Percentiles rank a stretch among this genome's conserved stretches.
Evolutionary conservation across 129 eudicot species (phyloP).

Genomic region (Oenanthe sinensis): DNA sequence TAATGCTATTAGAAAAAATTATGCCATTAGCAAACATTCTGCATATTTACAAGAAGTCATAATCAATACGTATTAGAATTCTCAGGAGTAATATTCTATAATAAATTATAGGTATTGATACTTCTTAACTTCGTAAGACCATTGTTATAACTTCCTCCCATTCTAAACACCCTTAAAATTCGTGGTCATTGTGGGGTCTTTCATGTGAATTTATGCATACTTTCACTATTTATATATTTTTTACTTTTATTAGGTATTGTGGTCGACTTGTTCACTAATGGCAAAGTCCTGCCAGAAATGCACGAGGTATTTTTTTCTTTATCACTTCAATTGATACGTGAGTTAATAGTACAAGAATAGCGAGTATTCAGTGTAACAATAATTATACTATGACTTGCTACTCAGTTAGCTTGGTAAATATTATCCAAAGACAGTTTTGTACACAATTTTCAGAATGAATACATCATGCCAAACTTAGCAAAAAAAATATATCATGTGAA

Average conservation of each 20-base stretch:
- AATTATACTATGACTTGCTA: background rate
- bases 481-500: background rate
- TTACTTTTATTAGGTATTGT: slow-evolving; percentile 46
- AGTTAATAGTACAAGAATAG: background rate
- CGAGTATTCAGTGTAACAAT: background rate
- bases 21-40: background rate
- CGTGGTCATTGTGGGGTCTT: background rate
- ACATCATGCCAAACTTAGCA: background rate
- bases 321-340: background rate
- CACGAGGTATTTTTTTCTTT: slow-evolving; percentile 40
- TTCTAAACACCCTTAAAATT: background rate
- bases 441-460: background rate
- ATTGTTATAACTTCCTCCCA: background rate
- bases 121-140: background rate
- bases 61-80: background rate
- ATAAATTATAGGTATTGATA: background rate
- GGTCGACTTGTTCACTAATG: slow-evolving; percentile 77
- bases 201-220: slow-evolving; percentile 1
- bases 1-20: slow-evolving; percentile 12
- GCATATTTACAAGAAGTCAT: background rate
- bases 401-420: background rate
- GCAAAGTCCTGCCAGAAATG: slow-evolving; percentile 64
- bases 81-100: background rate
- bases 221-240: background rate
- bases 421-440: background rate